Evolutionary conservation across 805 yeast species (phyloP).

Genomic region (Starmerella tilneyi): DNA sequence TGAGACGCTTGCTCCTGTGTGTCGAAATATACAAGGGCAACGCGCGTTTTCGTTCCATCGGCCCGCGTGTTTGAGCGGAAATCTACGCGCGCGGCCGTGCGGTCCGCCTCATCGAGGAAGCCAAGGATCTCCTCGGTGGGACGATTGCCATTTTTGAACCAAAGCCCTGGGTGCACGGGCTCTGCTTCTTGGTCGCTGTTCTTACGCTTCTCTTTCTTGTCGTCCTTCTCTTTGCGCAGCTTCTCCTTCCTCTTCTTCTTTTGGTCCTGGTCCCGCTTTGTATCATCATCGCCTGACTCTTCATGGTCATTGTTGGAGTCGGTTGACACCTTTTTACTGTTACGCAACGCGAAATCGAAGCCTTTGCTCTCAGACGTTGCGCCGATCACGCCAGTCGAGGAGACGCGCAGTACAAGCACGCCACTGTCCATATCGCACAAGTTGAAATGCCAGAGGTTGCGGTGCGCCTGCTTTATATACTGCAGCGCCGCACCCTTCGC

Average conservation of each 20-base stretch:
- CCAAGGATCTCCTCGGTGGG: slow-evolving; percentile 29
- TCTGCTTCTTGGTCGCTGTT: slow-evolving; percentile 2
- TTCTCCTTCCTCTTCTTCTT: slow-evolving; percentile 2
- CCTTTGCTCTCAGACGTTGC: slow-evolving; percentile 33
- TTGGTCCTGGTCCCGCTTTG: slow-evolving; percentile 5
- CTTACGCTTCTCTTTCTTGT: slow-evolving; percentile 1
- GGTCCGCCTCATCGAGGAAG: slow-evolving; percentile 31
- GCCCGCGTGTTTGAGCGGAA: slow-evolving; percentile 25
- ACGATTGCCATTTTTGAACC: slow-evolving; percentile 34
- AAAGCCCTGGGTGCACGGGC: slow-evolving; percentile 31
- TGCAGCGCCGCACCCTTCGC: slow-evolving; percentile 21
- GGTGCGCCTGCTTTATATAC: slow-evolving; percentile 40
- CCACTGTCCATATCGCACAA: slow-evolving; percentile 53
- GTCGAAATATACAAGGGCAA: slow-evolving; percentile 33
- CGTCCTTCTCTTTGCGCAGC: slow-evolving; percentile 7
- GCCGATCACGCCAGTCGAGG: neutral
- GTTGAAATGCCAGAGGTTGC: slow-evolving; percentile 69
- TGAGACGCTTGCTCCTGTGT: slow-evolving; percentile 31
- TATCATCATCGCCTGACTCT: neutral
- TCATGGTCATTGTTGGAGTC: neutral
- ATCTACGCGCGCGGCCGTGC: slow-evolving; percentile 26
- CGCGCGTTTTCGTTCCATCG: slow-evolving; percentile 27
- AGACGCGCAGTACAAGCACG: slow-evolving; percentile 36
- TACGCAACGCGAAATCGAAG: slow-evolving; percentile 49
- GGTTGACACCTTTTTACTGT: slow-evolving; percentile 8